Evolutionary conservation across 2,329 filamentous ascomycete genomes (phyloP).

Genomic region (Arthrinium puccinioides): DNA sequence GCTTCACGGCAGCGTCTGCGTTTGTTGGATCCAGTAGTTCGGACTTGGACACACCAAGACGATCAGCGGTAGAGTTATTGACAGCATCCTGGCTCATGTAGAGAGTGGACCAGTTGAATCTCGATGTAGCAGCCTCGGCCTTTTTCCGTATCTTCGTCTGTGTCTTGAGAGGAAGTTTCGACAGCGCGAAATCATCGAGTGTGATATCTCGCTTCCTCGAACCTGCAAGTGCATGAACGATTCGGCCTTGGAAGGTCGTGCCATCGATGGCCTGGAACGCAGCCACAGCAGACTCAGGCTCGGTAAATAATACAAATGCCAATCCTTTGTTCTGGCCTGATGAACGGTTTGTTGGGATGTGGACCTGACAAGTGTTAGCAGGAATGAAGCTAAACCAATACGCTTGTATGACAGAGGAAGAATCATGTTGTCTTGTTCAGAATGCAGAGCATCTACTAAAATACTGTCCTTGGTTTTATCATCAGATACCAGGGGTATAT

Average conservation of each 20-base stretch:
- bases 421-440: no score
- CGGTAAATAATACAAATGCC: slow-evolving; percentile 73
- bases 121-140: slow-evolving; percentile 66
- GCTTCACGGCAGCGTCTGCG: slow-evolving; percentile 88
- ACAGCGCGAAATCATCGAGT: slow-evolving; percentile 81
- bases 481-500: slow-evolving; percentile 89
- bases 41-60: slow-evolving; percentile 83
- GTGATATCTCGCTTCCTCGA: slow-evolving; percentile 73
- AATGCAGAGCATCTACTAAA: slow-evolving; percentile 99
- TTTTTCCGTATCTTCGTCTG: slow-evolving; percentile 86
- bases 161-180: slow-evolving; percentile 89
- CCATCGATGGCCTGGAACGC: slow-evolving; percentile 78
- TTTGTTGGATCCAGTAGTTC: slow-evolving; percentile 94
- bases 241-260: slow-evolving; percentile 82
- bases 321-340: slow-evolving; percentile 76
- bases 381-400: slow-evolving; percentile 14
- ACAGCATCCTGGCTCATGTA: slow-evolving; percentile 97
- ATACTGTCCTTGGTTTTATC: slow-evolving; percentile 82
- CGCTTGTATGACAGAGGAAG: no score
- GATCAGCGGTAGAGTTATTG: slow-evolving; percentile 78
- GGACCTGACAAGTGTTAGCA: slow-evolving; percentile 53
- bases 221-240: slow-evolving; percentile 84
- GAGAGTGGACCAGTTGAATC: slow-evolving; percentile 99
- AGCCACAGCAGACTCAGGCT: slow-evolving; percentile 64
- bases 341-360: slow-evolving; percentile 68